Evolutionary conservation across 305 asterid genomes (phyloP).

Genomic region (Fraxinus albicans): DNA sequence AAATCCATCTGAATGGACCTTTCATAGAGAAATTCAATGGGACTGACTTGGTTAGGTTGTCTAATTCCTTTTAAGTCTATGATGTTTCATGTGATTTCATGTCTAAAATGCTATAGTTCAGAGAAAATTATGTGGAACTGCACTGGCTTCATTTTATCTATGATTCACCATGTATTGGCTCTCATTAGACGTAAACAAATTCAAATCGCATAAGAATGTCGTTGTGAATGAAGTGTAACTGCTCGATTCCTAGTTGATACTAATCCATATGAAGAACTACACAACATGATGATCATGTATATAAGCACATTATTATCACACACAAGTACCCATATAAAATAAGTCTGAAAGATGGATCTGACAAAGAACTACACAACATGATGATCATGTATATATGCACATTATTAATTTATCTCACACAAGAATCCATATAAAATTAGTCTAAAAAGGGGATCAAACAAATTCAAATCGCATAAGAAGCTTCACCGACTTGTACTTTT

Average conservation of each 20-base stretch:
- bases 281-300: neutral
- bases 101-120: neutral
- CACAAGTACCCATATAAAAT: neutral
- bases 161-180: neutral
- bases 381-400: neutral
- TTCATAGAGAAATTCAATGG: constrained; percentile 75
- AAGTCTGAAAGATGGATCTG: neutral
- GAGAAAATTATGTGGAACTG: neutral
- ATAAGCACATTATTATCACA: neutral
- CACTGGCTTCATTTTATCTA: neutral
- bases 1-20: constrained; percentile 87
- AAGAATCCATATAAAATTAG: neutral
- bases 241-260: neutral
- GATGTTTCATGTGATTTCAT: neutral
- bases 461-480: constrained; percentile 81
- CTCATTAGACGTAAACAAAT: neutral
- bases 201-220: neutral
- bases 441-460: constrained; percentile 25
- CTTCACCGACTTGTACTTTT: constrained; percentile 52
- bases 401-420: neutral
- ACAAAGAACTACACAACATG: neutral
- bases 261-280: neutral
- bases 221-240: neutral
- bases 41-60: constrained; percentile 36
- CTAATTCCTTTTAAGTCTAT: neutral